Conservation (phyloP, 1,284 basidiomycete genomes). For the Trametes hirsuta region DNA sequence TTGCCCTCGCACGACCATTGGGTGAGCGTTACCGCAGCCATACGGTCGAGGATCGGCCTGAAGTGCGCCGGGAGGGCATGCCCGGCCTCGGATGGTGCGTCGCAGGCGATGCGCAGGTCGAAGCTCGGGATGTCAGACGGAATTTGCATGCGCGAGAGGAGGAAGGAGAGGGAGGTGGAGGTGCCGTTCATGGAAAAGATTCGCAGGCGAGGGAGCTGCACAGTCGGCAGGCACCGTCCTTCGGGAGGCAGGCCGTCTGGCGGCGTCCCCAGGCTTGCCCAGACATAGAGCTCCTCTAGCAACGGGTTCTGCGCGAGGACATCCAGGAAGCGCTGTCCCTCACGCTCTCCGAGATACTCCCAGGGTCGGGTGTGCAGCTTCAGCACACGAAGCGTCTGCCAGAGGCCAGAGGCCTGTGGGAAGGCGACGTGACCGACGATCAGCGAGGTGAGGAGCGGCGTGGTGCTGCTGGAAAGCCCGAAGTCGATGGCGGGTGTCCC, state of each 20-base stretch:
- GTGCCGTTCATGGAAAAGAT: neutral
- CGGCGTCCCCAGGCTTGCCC: neutral
- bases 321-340: neutral
- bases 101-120: too few species aligned
- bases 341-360: neutral
- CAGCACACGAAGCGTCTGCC: slow-evolving; percentile 2
- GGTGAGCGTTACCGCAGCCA: too few species aligned
- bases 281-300: slow-evolving; percentile 6
- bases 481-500: neutral
- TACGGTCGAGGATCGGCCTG: too few species aligned
- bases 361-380: neutral
- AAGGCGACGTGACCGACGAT: neutral
- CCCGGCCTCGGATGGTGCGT: too few species aligned
- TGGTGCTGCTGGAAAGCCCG: neutral
- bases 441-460: slow-evolving; percentile 6
- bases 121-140: too few species aligned
- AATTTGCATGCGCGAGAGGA: too few species aligned
- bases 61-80: too few species aligned
- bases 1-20: too few species aligned
- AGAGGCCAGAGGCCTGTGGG: neutral
- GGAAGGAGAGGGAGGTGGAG: too few species aligned
- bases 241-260: neutral
- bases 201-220: neutral
- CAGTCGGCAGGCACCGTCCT: neutral
- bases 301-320: neutral